phyloP scores from a whole-genome alignment of 1,139 yeast species.

The Pichia sp. region DNA sequence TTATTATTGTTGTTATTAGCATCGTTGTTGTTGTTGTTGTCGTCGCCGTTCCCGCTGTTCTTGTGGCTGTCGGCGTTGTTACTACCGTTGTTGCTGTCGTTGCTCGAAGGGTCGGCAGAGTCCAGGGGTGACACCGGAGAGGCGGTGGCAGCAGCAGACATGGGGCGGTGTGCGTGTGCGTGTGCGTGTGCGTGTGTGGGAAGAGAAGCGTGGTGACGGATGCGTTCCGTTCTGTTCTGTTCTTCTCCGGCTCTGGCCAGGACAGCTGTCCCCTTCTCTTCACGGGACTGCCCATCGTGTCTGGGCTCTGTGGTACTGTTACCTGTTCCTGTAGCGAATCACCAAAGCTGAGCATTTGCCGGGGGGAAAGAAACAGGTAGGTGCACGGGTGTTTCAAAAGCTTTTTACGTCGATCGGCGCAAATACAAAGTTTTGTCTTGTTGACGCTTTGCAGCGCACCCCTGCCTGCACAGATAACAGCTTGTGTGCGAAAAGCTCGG shows the following conservation, averaged over 20 bases:
- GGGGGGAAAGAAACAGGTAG: too few relatives aligned
- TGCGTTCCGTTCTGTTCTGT: too few relatives aligned
- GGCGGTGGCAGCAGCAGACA: neutral
- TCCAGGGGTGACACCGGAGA: neutral
- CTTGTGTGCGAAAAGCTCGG: too few relatives aligned
- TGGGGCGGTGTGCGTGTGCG: neutral
- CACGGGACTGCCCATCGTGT: neutral
- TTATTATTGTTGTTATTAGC: neutral
- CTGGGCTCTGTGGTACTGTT: neutral
- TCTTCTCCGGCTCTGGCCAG: too few relatives aligned
- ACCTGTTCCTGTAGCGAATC: neutral
- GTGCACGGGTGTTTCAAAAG: too few relatives aligned
- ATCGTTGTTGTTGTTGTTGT: neutral
- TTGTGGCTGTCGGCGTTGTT: neutral
- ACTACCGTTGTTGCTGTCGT: neutral
- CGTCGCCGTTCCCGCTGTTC: neutral
- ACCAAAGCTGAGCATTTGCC: neutral
- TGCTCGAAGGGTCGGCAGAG: neutral
- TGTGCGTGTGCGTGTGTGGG: too few relatives aligned
- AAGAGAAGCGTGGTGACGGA: too few relatives aligned
- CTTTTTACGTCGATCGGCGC: conserved; percentile 1
- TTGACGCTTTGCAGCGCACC: too few relatives aligned
- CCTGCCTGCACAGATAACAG: too few relatives aligned
- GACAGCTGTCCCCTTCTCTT: too few relatives aligned
- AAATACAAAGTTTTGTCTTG: too few relatives aligned